A percentile compares a stretch with the other conserved stretches of the same genome.
Evolutionary conservation across 805 yeast species (phyloP).

Genomic region (baker's yeast (Saccharomyces cerevisiae)): DNA sequence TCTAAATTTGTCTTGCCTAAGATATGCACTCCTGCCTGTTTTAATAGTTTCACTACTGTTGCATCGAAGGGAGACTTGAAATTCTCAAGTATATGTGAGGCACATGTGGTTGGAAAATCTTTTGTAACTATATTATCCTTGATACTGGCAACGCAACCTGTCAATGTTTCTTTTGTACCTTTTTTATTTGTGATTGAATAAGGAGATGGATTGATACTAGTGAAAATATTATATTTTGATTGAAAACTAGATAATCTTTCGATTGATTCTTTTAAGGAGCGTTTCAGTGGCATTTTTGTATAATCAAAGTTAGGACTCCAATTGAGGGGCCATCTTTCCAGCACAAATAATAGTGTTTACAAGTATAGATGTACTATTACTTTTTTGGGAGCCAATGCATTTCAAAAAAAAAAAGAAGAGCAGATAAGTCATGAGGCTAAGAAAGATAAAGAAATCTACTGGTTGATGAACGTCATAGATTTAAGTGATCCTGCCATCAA

Average conservation of each 20-base stretch:
- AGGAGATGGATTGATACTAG: conserved; percentile 29
- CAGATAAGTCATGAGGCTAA: not conserved
- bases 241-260: conserved; percentile 17
- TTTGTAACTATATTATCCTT: conserved; percentile 78
- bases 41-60: conserved; percentile 54
- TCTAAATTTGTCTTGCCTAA: conserved; percentile 88
- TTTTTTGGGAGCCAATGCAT: not conserved
- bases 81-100: conserved; percentile 50
- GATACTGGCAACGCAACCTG: conserved; percentile 38
- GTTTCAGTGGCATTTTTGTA: conserved; percentile 6
- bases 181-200: conserved; percentile 3
- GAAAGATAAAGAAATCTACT: not conserved
- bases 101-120: conserved; percentile 67
- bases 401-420: not conserved
- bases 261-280: conserved; percentile 7
- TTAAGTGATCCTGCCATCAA: not conserved
- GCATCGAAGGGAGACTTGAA: conserved; percentile 78
- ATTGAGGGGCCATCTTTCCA: not conserved
- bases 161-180: conserved; percentile 14
- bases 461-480: not conserved
- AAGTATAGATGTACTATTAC: not conserved
- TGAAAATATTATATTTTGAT: conserved; percentile 36
- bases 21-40: conserved; percentile 42
- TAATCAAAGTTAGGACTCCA: not conserved
- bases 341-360: not conserved